These are phyloP conservation scores for Scheffersomyces insectosa DNA, from an alignment of 1,139 yeast species.

Conservation along the genomic window DNA sequence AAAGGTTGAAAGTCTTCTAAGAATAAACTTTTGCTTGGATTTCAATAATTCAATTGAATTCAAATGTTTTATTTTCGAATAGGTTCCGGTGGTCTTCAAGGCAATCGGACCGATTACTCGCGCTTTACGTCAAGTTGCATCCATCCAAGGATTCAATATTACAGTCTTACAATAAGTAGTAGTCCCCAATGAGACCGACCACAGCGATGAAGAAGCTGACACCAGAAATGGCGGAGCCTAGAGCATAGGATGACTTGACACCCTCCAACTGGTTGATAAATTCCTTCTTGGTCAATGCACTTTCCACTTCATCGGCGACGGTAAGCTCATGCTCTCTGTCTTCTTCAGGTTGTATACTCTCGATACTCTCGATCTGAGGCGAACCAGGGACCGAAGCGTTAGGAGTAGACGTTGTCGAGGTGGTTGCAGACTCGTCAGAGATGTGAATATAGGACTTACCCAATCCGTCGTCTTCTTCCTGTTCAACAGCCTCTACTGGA, in stretches of 20 bases:
- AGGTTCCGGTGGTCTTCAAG: too few relatives aligned
- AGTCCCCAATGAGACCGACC: conserved; percentile 55
- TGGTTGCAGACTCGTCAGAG: conserved; percentile 40
- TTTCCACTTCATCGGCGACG: conserved; percentile 45
- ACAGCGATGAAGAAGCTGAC: conserved; percentile 42
- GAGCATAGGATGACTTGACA: conserved; percentile 31
- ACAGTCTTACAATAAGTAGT: conserved; percentile 21
- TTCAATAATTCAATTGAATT: too few relatives aligned
- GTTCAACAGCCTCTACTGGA: conserved; percentile 7
- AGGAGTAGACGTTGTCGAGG: conserved; percentile 30
- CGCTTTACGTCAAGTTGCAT: too few relatives aligned
- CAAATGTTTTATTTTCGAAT: too few relatives aligned
- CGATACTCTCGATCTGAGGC: conserved; percentile 20
- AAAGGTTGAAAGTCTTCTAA: too few relatives aligned
- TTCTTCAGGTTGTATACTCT: conserved; percentile 6
- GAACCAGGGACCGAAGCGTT: conserved; percentile 31
- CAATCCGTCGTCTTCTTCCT: conserved; percentile 34
- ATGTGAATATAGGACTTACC: conserved; percentile 54
- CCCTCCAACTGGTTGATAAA: conserved; percentile 31
- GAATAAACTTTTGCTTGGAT: too few relatives aligned
- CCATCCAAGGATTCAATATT: too few relatives aligned
- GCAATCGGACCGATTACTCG: too few relatives aligned
- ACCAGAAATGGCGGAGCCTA: conserved; percentile 42
- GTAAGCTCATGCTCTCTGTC: conserved; percentile 9
- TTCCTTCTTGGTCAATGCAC: conserved; percentile 43